phyloP scores from a whole-genome alignment of 805 yeast genomes.

The Starmerella potacharoeniae region DNA sequence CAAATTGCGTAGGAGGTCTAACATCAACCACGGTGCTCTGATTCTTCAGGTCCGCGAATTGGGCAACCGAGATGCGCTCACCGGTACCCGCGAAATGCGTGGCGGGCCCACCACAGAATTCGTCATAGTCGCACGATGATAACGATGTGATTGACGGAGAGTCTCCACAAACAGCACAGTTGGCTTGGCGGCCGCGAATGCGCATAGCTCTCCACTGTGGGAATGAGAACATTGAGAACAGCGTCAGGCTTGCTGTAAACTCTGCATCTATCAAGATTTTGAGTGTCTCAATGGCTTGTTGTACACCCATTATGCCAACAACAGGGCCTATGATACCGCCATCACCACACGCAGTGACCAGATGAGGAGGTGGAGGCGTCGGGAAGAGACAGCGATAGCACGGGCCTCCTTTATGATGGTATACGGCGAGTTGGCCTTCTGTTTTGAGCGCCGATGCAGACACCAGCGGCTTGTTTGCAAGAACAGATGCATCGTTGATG shows the following conservation, averaged over 20 bases:
- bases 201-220: conserved; percentile 54
- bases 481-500: conserved; percentile 71
- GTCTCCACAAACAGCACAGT: conserved; percentile 57
- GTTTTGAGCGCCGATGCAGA: conserved; percentile 87
- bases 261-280: conserved; percentile 57
- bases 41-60: conserved; percentile 1
- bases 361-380: conserved; percentile 71
- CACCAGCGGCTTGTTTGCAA: conserved; percentile 56
- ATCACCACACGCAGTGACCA: conserved; percentile 77
- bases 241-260: conserved; percentile 46
- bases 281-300: conserved; percentile 81
- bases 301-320: conserved; percentile 80
- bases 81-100: conserved; percentile 25
- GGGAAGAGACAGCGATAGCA: conserved; percentile 94
- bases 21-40: conserved; percentile 52
- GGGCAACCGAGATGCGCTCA: conserved; percentile 29
- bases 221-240: conserved; percentile 43
- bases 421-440: conserved; percentile 78
- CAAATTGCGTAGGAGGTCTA: conserved; percentile 66
- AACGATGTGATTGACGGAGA: conserved; percentile 43
- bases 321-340: conserved; percentile 94
- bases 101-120: conserved; percentile 53
- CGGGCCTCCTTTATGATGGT: conserved; percentile 67
- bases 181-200: conserved; percentile 55
- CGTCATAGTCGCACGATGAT: conserved; percentile 46